A percentile compares a stretch with the other conserved stretches of the same genome.
Conservation (phyloP, 352 stramenopile species). For the Pythium pyrilobum region DNA sequence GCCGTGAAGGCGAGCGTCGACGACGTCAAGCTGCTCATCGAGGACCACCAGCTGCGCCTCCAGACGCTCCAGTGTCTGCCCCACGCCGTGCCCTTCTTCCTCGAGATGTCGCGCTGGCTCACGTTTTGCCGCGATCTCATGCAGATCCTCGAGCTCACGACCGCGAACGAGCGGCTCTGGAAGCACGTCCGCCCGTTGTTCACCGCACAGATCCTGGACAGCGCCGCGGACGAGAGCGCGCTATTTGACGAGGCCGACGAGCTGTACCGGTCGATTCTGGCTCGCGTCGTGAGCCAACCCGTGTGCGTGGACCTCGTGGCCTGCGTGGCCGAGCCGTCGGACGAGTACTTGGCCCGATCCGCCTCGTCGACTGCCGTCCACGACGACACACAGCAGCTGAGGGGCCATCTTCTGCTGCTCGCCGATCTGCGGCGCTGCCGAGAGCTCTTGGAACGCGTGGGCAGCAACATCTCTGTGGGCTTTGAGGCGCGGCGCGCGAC, state of each 20-base stretch:
- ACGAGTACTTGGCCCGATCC: too few species aligned
- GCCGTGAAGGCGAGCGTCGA: conserved; percentile 37
- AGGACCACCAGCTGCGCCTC: conserved; percentile 55
- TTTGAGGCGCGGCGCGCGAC: conserved; percentile 45
- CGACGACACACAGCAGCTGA: too few species aligned
- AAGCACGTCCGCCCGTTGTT: conserved; percentile 45
- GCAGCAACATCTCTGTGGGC: conserved; percentile 33
- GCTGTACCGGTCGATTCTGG: conserved; percentile 31
- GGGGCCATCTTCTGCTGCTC: conserved; percentile 16
- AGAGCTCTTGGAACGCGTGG: conserved; percentile 37
- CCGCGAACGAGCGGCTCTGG: conserved; percentile 41
- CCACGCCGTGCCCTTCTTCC: conserved; percentile 37
- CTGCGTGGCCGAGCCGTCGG: background rate
- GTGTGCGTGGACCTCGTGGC: conserved; percentile 33
- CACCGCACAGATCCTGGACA: conserved; percentile 39
- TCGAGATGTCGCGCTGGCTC: conserved; percentile 43
- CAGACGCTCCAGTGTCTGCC: conserved; percentile 43
- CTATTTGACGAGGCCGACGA: conserved; percentile 37
- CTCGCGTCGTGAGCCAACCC: conserved; percentile 22
- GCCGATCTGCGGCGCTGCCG: conserved; percentile 31
- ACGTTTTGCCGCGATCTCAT: conserved; percentile 37
- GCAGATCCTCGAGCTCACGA: conserved; percentile 34
- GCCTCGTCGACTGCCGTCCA: too few species aligned
- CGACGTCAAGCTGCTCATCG: conserved; percentile 38
- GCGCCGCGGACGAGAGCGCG: conserved; percentile 30